Percentiles rank a stretch among this genome's conserved stretches.
phyloP scores from a whole-genome alignment of 495 filamentous ascomycete genomes.

The Penicillium macrosclerotiorum region DNA sequence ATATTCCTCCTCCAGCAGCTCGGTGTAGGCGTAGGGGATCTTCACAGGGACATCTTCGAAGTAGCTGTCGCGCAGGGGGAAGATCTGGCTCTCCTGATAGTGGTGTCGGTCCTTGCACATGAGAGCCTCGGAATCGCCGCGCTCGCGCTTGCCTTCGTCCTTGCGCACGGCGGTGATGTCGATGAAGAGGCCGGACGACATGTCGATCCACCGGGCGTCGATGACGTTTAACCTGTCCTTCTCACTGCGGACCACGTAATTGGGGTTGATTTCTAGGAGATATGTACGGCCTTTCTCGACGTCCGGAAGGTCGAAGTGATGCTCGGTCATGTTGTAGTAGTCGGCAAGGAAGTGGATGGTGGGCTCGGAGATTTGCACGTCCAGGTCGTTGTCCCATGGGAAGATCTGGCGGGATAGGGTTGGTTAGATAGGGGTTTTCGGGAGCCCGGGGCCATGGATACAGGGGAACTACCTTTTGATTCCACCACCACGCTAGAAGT shows the following conservation, averaged over 20 bases:
- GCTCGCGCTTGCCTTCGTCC: constrained; percentile 33
- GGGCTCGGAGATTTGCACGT: constrained; percentile 57
- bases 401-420: constrained; percentile 39
- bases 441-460: no score
- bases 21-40: constrained; percentile 73
- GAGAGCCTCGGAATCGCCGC: constrained; percentile 39
- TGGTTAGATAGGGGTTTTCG: neutral
- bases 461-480: constrained; percentile 41
- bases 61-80: constrained; percentile 69
- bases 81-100: constrained; percentile 65
- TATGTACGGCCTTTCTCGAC: constrained; percentile 46
- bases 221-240: constrained; percentile 55
- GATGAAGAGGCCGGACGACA: constrained; percentile 58
- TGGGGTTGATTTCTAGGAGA: constrained; percentile 59
- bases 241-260: constrained; percentile 48
- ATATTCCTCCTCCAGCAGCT: constrained; percentile 75
- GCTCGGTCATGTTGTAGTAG: constrained; percentile 64
- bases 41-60: constrained; percentile 76
- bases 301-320: constrained; percentile 48
- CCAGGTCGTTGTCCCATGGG: constrained; percentile 63
- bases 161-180: constrained; percentile 59
- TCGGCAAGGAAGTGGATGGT: constrained; percentile 55
- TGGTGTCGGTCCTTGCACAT: constrained; percentile 59
- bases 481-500: constrained; percentile 64
- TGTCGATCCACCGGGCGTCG: constrained; percentile 63